Percentiles rank a stretch among this genome's conserved stretches.
phyloP scores from a whole-genome alignment of 495 filamentous ascomycete genomes.

The Ascobolus immersus region DNA sequence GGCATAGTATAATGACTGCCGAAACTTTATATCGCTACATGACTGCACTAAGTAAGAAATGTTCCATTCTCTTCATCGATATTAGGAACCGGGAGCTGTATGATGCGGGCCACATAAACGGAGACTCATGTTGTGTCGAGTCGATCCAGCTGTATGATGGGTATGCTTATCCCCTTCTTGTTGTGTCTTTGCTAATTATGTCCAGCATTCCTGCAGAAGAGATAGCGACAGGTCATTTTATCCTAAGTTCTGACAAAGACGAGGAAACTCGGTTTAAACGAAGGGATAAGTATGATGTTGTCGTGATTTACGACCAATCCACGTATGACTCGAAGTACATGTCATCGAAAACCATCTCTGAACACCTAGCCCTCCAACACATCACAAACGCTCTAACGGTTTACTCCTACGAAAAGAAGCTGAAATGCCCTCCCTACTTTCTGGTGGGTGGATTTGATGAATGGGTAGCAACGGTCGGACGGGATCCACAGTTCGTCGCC shows the following conservation, averaged over 20 bases:
- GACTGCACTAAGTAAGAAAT: not conserved
- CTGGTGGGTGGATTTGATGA: slow-evolving; percentile 59
- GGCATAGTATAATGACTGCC: not conserved
- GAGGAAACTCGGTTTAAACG: too few relatives aligned
- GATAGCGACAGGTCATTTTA: slow-evolving; percentile 51
- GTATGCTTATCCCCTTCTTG: slow-evolving; percentile 5
- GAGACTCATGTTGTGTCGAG: slow-evolving; percentile 68
- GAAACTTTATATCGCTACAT: not conserved
- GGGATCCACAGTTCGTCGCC: slow-evolving; percentile 28
- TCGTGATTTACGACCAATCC: slow-evolving; percentile 72
- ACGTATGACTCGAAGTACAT: slow-evolving; percentile 29
- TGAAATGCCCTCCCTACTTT: slow-evolving; percentile 46
- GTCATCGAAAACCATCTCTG: slow-evolving; percentile 21
- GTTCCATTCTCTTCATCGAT: slow-evolving; percentile 53
- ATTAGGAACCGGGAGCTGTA: slow-evolving; percentile 59
- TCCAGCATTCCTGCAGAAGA: slow-evolving; percentile 56
- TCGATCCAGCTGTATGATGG: slow-evolving; percentile 44
- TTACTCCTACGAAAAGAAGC: slow-evolving; percentile 44
- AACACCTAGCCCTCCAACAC: slow-evolving; percentile 34
- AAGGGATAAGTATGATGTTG: slow-evolving; percentile 54
- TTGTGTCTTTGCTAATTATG: not conserved
- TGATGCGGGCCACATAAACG: slow-evolving; percentile 67
- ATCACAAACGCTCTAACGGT: slow-evolving; percentile 58
- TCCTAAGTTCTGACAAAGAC: too few relatives aligned
- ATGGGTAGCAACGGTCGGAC: slow-evolving; percentile 58